phyloP scores from a whole-genome alignment of 2,329 filamentous ascomycete genomes.

The Cadophora malorum region DNA sequence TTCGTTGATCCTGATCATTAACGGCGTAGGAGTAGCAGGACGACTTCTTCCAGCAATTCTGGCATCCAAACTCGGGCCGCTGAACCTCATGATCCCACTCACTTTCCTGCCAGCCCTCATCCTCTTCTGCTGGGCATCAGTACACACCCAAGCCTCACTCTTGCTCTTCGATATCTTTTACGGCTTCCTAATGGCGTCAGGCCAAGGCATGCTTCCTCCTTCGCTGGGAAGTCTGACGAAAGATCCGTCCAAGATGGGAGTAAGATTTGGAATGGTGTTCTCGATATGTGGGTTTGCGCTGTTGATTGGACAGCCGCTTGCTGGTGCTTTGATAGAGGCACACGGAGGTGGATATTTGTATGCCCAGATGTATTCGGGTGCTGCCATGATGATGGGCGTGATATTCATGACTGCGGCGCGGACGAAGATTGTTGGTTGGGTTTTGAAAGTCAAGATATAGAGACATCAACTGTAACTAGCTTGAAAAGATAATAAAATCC shows the following conservation, averaged over 20 bases:
- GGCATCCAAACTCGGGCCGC: constrained; percentile 55
- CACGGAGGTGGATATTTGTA: constrained; percentile 34
- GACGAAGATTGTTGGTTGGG: constrained; percentile 27
- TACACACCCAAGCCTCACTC: constrained; percentile 49
- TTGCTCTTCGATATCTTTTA: constrained; percentile 57
- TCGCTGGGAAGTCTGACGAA: constrained; percentile 55
- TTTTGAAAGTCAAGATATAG: constrained; percentile 18
- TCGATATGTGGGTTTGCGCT: constrained; percentile 54
- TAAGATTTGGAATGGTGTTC: constrained; percentile 65
- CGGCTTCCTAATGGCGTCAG: constrained; percentile 54
- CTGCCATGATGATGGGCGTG: constrained; percentile 45
- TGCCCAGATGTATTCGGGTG: constrained; percentile 36
- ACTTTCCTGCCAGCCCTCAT: constrained; percentile 43
- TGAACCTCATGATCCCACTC: constrained; percentile 58
- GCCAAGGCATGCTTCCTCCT: constrained; percentile 58
- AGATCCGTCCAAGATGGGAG: constrained; percentile 58
- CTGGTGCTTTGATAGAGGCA: constrained; percentile 37
- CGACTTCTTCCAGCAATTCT: constrained; percentile 54
- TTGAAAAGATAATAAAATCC: too few species aligned
- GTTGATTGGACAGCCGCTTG: constrained; percentile 41
- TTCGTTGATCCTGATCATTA: constrained; percentile 58
- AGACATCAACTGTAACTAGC: too few species aligned
- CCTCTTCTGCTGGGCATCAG: constrained; percentile 56
- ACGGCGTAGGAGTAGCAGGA: constrained; percentile 56
- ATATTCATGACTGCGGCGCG: constrained; percentile 29